A percentile compares a stretch with the other conserved stretches of the same genome.
phyloP scores from a whole-genome alignment of 306 rosid species.

The Dryas alaskensis region DNA sequence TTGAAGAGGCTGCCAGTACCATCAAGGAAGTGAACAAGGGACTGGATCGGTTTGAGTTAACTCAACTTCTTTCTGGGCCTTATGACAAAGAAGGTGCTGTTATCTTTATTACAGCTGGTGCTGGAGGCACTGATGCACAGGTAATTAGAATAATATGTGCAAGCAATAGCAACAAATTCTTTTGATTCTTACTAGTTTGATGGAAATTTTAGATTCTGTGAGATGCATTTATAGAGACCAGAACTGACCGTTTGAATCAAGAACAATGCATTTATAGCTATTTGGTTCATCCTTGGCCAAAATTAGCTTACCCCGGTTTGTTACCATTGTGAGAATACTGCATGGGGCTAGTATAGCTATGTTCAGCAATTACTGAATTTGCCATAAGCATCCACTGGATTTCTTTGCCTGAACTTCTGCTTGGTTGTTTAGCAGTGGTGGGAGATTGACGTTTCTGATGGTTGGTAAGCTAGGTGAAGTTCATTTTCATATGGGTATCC shows the following conservation, averaged over 20 bases:
- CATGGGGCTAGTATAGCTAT: neutral
- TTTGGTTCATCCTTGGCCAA: neutral
- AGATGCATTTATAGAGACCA: neutral
- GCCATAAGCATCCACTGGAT: neutral
- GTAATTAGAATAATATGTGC: constrained; percentile 39
- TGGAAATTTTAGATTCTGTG: neutral
- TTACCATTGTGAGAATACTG: neutral
- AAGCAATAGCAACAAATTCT: constrained; percentile 4
- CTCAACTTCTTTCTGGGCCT: constrained; percentile 94
- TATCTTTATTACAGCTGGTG: constrained; percentile 82
- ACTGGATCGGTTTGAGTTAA: constrained; percentile 77
- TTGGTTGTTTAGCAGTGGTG: neutral
- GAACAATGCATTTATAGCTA: neutral
- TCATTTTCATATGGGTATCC: neutral
- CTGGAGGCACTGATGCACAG: constrained; percentile 99
- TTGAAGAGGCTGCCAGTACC: constrained; percentile 79
- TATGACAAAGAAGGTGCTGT: constrained; percentile 95
- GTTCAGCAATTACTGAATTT: constrained; percentile 5
- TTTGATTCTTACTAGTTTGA: constrained; percentile 13
- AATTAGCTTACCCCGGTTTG: neutral
- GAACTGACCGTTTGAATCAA: neutral
- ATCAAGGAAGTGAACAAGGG: constrained; percentile 79
- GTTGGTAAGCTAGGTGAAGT: neutral
- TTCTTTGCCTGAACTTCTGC: neutral
- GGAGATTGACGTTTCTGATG: neutral